These are phyloP conservation scores for Turnera subulata DNA, from an alignment of 345 rosid genomes.

Conservation along the genomic window DNA sequence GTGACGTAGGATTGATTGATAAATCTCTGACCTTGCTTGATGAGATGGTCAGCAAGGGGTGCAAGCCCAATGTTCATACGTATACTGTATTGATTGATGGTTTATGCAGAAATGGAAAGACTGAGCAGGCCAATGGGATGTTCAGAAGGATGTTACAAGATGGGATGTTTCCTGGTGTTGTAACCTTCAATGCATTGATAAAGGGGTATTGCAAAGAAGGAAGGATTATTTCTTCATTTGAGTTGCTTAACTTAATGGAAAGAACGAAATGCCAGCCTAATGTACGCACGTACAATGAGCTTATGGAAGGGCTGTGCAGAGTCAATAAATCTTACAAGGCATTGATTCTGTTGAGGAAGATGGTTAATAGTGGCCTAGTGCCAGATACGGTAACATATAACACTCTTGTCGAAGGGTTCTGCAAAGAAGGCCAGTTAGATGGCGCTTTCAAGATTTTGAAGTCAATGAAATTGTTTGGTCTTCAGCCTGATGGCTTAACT, in stretches of 20 bases:
- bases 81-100: slow-evolving; percentile 44
- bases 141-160: slow-evolving; percentile 34
- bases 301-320: slow-evolving; percentile 49
- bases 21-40: slow-evolving; percentile 34
- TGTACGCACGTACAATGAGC: slow-evolving; percentile 47
- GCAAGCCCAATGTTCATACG: slow-evolving; percentile 41
- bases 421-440: slow-evolving; percentile 39
- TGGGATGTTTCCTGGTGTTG: slow-evolving; percentile 29
- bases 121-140: slow-evolving; percentile 44
- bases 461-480: slow-evolving; percentile 29
- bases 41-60: slow-evolving; percentile 40
- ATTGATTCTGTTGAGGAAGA: slow-evolving; percentile 29
- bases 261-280: slow-evolving; percentile 43
- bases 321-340: slow-evolving; percentile 39
- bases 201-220: slow-evolving; percentile 51
- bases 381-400: slow-evolving; percentile 37
- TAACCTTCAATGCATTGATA: slow-evolving; percentile 46
- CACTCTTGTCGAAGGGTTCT: slow-evolving; percentile 42
- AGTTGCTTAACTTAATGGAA: slow-evolving; percentile 47
- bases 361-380: slow-evolving; percentile 34
- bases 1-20: slow-evolving; percentile 36
- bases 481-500: slow-evolving; percentile 33
- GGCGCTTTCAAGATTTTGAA: slow-evolving; percentile 32
- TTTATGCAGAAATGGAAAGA: slow-evolving; percentile 40
- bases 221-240: slow-evolving; percentile 36